Conservation (phyloP, 176 grass and related monocot genomes). For the Musa acuminata region DNA sequence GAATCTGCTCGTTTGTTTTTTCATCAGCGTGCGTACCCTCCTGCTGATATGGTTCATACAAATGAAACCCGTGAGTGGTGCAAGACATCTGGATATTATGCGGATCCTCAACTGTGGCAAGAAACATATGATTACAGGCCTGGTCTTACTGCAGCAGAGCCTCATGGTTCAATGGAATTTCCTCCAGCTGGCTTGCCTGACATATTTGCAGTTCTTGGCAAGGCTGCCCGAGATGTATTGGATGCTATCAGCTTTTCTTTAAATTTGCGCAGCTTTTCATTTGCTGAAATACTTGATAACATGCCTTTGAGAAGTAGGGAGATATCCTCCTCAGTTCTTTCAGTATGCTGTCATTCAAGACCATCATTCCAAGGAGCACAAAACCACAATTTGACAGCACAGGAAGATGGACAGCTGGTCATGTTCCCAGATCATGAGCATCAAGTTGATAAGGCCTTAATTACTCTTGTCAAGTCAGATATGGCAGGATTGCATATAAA, state of each 20-base stretch:
- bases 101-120: conserved; percentile 57
- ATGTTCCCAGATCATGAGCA: conserved; percentile 54
- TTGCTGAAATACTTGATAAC: conserved; percentile 72
- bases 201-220: conserved; percentile 67
- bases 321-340: conserved; percentile 81
- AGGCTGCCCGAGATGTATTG: conserved; percentile 52
- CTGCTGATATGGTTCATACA: conserved; percentile 24
- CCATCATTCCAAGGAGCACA: conserved; percentile 48
- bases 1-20: conserved; percentile 65
- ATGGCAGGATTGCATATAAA: conserved; percentile 70
- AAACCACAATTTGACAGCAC: conserved; percentile 33
- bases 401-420: conserved; percentile 36
- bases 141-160: conserved; percentile 43
- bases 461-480: conserved; percentile 73
- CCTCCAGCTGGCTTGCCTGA: conserved; percentile 56
- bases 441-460: conserved; percentile 66
- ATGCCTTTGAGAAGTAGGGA: conserved; percentile 63
- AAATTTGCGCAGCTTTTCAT: conserved; percentile 56
- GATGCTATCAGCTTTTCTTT: conserved; percentile 68
- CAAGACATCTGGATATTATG: conserved; percentile 74
- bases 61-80: conserved; percentile 51
- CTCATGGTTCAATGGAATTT: conserved; percentile 35
- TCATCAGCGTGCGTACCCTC: conserved; percentile 46
- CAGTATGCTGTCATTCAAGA: conserved; percentile 67
- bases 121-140: conserved; percentile 79